phyloP scores from a whole-genome alignment of 805 yeast species.

The Lachancea meyersii region DNA sequence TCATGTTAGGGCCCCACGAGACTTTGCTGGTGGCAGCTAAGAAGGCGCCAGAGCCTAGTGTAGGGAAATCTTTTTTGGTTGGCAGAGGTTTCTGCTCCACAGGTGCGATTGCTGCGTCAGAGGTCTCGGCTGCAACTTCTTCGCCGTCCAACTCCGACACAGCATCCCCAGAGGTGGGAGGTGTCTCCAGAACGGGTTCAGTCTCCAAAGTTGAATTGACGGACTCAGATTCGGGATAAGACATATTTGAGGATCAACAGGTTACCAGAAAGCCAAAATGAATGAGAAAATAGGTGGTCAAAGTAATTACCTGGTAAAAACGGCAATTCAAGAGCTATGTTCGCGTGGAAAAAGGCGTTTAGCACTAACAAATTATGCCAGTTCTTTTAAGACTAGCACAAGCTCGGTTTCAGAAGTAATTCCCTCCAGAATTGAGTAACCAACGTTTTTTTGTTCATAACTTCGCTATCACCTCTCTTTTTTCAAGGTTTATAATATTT shows the following conservation, averaged over 20 bases:
- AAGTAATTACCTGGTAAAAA: neutral
- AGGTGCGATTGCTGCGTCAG: no score
- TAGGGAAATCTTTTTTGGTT: constrained; percentile 50
- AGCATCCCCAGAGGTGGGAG: constrained; percentile 15
- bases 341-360: neutral
- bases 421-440: neutral
- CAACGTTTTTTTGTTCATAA: no score
- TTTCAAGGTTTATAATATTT: neutral
- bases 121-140: constrained; percentile 7
- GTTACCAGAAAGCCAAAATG: constrained; percentile 9
- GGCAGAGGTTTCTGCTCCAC: constrained; percentile 22
- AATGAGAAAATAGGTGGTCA: neutral
- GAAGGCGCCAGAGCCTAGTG: constrained; percentile 48
- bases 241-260: constrained; percentile 8
- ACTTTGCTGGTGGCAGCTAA: constrained; percentile 22
- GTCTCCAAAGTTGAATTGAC: constrained; percentile 10
- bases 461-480: neutral
- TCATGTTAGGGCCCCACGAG: constrained; percentile 45
- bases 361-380: neutral
- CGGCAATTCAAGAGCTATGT: neutral
- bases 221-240: constrained; percentile 9
- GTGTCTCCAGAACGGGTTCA: constrained; percentile 14
- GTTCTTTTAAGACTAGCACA: neutral
- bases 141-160: constrained; percentile 5
- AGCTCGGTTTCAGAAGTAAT: neutral